Evolutionary conservation across 2,329 filamentous ascomycete genomes (phyloP), one percentile per base, ranked within the genome.

Genomic region (Elsinoe fawcettii): DNA sequence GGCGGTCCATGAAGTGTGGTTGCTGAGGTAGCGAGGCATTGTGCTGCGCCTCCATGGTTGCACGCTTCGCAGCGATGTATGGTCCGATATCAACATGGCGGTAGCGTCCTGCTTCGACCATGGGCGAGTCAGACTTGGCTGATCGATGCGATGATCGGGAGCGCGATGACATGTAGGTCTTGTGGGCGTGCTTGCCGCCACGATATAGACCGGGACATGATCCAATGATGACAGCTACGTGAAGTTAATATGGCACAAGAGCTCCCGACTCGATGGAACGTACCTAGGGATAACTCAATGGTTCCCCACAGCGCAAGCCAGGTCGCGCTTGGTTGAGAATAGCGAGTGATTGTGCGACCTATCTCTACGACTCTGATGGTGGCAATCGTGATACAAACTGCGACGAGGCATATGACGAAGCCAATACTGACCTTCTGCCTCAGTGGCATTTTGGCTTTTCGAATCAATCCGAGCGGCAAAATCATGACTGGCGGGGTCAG

Each of bases 351-450:
- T 3, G 39, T 56, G 37, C 41, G 23, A 9, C 54, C 54, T 14
- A 56, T 22, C 30, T 56, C 54, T 23, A 37, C n/a, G 14, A 56
- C 54, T n/a, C 54, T 41, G 43, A 56, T 56, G 14, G 43, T 47
- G 4, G 54, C 39, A 16, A 37, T 16, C 2, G 54, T 46, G 39
- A 56, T 46, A 18, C 54, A 56, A 7, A 56, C 41, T 3, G 41
- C 30, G 2, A 46, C 54, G 5, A 56, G 41, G 43, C 54, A 56
- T n/a, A 56, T 34, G 41, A 56, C 27, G 25, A 43, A 46, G 25
- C 54, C 54, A 18, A 56, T 56, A 25, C 54, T 56, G 11, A 56
- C 7, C 41, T 56, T 56, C 22, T 56, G 54, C 27, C 20, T 47
- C 6, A 56, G 18, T 2, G 54, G 54, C 54, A 56, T 56, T 16